These are phyloP conservation scores for Ephemerocybe angulata DNA, from an alignment of 768 basidiomycete species.

Conservation along the genomic window DNA sequence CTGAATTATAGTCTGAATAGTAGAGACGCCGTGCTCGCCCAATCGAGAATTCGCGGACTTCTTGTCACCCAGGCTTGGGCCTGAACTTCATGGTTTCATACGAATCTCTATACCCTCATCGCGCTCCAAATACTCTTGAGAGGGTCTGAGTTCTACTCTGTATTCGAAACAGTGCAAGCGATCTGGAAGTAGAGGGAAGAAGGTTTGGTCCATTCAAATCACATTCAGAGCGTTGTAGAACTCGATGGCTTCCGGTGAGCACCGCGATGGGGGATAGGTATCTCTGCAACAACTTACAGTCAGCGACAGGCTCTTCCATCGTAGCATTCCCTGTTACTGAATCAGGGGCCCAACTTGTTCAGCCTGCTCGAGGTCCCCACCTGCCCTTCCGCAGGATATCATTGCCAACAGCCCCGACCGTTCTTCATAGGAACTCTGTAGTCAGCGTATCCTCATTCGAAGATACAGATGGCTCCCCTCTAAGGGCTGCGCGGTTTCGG, in stretches of 20 bases:
- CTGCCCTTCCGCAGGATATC: conserved; percentile 65
- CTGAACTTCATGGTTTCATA: background rate
- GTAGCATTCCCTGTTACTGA: conserved; percentile 28
- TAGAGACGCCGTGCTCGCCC: no score
- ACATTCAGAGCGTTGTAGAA: background rate
- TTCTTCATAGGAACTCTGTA: conserved; percentile 58
- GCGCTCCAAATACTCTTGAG: background rate
- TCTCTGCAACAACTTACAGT: background rate
- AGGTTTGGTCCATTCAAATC: background rate
- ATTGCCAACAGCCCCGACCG: conserved; percentile 48
- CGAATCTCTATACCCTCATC: background rate
- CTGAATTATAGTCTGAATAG: no score
- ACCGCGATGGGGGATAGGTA: no score
- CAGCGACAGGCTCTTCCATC: background rate
- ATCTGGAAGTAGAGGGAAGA: background rate
- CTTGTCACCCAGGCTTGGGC: no score
- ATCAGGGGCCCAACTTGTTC: conserved; percentile 18
- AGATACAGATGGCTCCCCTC: conserved; percentile 30
- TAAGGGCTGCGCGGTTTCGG: conserved; percentile 9
- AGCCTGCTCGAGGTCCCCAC: conserved; percentile 41
- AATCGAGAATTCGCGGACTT: no score
- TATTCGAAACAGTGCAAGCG: no score
- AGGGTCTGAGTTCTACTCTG: background rate
- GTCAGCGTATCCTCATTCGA: conserved; percentile 72
- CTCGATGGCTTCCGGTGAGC: background rate